Conservation (phyloP, 2,329 filamentous ascomycete genomes). For the Plenodomus lindquistii region DNA sequence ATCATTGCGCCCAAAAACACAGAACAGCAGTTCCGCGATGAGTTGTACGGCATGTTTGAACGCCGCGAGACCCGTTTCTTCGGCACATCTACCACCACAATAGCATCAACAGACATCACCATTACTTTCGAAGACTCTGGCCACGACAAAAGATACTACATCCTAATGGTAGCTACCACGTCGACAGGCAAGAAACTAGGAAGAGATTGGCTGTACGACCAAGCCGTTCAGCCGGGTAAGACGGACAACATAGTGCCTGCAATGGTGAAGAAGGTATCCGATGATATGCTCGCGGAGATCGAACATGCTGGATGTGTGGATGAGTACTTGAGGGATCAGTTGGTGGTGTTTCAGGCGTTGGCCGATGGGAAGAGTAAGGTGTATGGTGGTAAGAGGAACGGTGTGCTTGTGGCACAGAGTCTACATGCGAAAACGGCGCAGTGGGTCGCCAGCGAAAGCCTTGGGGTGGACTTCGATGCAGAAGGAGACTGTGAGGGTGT, state of each 20-base stretch:
- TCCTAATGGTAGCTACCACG: slow-evolving; percentile 60
- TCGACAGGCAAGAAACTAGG: slow-evolving; percentile 54
- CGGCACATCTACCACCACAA: slow-evolving; percentile 4
- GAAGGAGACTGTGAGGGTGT: slow-evolving; percentile 44
- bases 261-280: slow-evolving; percentile 51
- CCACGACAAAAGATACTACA: slow-evolving; percentile 53
- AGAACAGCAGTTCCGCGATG: slow-evolving; percentile 34
- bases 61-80: slow-evolving; percentile 21
- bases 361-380: slow-evolving; percentile 49
- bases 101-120: slow-evolving; percentile 8
- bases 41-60: slow-evolving; percentile 29
- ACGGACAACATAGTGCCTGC: slow-evolving; percentile 31
- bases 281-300: slow-evolving; percentile 52
- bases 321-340: slow-evolving; percentile 60
- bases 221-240: slow-evolving; percentile 22
- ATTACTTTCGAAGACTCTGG: slow-evolving; percentile 48
- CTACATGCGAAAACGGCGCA: slow-evolving; percentile 52
- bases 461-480: slow-evolving; percentile 47
- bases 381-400: slow-evolving; percentile 28
- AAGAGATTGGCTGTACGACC: slow-evolving; percentile 55
- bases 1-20: slow-evolving; percentile 43
- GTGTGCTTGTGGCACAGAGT: slow-evolving; percentile 38
- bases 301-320: slow-evolving; percentile 56
- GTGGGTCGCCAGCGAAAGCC: slow-evolving; percentile 48
- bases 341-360: slow-evolving; percentile 63